Conservation (phyloP, 768 basidiomycete genomes). For the Chiua virens region DNA sequence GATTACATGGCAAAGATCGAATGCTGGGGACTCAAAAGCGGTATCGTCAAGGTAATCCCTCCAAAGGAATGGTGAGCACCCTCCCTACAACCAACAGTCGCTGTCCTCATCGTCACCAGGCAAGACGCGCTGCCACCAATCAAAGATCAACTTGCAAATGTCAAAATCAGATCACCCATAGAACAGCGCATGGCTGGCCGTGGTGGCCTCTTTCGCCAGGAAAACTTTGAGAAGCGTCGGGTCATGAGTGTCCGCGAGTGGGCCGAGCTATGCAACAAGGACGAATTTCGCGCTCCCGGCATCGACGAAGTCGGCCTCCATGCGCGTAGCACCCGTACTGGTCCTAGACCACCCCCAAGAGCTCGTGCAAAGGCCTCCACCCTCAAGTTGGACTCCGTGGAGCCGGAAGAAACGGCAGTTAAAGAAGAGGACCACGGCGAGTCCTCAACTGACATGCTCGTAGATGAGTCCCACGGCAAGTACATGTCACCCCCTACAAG, state of each 20-base stretch:
- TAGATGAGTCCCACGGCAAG: not conserved
- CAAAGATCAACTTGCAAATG: conserved; percentile 62
- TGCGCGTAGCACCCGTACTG: conserved; percentile 39
- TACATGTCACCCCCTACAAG: conserved; percentile 33
- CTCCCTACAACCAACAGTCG: conserved; percentile 12
- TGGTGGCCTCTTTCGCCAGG: conserved; percentile 83
- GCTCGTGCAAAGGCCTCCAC: conserved; percentile 43
- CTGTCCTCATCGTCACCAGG: conserved; percentile 43
- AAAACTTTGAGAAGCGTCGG: conserved; percentile 87
- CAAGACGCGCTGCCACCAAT: conserved; percentile 70
- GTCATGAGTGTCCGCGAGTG: conserved; percentile 86
- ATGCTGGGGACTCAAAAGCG: conserved; percentile 86
- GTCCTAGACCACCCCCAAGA: conserved; percentile 35
- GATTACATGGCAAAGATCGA: conserved; percentile 84
- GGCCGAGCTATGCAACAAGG: conserved; percentile 72
- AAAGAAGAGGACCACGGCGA: conserved; percentile 50
- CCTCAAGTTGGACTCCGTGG: conserved; percentile 42
- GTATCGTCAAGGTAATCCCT: conserved; percentile 95
- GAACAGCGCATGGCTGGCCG: conserved; percentile 90
- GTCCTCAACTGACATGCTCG: conserved; percentile 1
- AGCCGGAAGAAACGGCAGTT: conserved; percentile 39
- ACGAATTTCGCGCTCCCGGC: conserved; percentile 74
- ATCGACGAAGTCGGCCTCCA: conserved; percentile 63
- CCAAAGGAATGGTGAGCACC: conserved; percentile 84
- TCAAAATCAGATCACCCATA: conserved; percentile 88